These are phyloP conservation scores for Cyamopsis tetragonoloba DNA, from an alignment of 306 rosid species.

Conservation along the genomic window DNA sequence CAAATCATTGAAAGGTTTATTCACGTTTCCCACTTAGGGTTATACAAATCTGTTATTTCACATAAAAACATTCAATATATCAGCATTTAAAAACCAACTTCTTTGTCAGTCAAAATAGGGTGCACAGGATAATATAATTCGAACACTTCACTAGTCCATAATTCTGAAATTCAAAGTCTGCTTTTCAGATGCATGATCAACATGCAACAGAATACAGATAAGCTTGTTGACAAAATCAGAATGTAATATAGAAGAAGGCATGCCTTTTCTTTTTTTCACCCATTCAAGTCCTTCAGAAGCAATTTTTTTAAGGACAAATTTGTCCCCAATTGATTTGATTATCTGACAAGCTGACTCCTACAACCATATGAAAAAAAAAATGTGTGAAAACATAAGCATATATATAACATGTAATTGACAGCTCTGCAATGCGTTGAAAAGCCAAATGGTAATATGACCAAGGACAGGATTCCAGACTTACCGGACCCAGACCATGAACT, in stretches of 20 bases:
- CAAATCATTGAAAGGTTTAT: not conserved
- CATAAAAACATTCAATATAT: not conserved
- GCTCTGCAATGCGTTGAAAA: not conserved
- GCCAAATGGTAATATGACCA: constrained; percentile 1
- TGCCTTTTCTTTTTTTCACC: constrained; percentile 48
- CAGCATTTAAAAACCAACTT: not conserved
- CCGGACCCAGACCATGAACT: constrained; percentile 71
- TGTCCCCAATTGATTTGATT: constrained; percentile 66
- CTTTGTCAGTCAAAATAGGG: not conserved
- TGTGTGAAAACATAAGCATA: constrained; percentile 18
- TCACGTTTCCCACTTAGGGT: not conserved
- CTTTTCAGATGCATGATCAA: too few species aligned
- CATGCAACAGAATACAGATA: not conserved
- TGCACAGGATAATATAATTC: not conserved
- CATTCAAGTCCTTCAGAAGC: constrained; percentile 69
- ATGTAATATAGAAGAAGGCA: not conserved
- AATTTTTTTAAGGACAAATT: constrained; percentile 56
- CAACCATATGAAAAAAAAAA: constrained; percentile 20
- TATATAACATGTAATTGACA: constrained; percentile 2
- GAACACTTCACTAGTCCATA: not conserved
- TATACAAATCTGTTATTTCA: not conserved
- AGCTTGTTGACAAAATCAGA: not conserved
- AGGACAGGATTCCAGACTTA: constrained; percentile 34
- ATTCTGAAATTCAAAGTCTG: not conserved
- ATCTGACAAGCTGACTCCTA: constrained; percentile 78